phyloP scores from a whole-genome alignment of 306 rosid species.

The Psophocarpus tetragonolobus region DNA sequence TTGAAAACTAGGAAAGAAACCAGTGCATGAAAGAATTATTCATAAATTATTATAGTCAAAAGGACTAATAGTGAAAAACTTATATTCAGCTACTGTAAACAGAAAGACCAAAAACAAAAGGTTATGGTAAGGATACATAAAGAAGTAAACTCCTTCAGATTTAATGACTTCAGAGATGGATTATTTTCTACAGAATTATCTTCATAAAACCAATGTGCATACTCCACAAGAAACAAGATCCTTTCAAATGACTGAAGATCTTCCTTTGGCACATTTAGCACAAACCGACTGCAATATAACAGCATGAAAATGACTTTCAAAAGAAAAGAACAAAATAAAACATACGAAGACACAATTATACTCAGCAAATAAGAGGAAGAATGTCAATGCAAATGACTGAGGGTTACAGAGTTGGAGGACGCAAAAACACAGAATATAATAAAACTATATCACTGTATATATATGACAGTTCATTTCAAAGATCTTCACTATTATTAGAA shows the following conservation, averaged over 20 bases:
- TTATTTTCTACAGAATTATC: slow-evolving; percentile 96
- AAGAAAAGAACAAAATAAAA: background rate
- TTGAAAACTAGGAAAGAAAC: slow-evolving; percentile 4
- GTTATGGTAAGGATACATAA: slow-evolving; percentile 70
- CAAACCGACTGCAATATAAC: slow-evolving; percentile 81
- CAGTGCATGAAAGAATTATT: background rate
- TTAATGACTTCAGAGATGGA: slow-evolving; percentile 94
- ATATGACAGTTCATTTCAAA: slow-evolving; percentile 1
- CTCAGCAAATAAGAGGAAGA: background rate
- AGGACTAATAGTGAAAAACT: background rate
- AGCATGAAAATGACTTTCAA: background rate
- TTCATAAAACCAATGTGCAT: slow-evolving; percentile 99
- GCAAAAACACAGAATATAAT: background rate
- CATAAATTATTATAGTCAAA: background rate
- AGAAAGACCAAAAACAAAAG: background rate
- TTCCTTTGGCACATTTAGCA: slow-evolving; percentile 93
- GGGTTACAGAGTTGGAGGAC: background rate
- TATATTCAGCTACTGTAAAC: background rate
- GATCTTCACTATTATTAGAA: background rate
- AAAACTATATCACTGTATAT: background rate
- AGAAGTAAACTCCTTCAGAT: slow-evolving; percentile 89
- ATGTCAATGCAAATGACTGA: background rate
- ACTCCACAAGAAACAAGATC: slow-evolving; percentile 92
- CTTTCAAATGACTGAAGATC: slow-evolving; percentile 97
- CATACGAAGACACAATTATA: background rate